phyloP scores from a whole-genome alignment of 1,284 basidiomycete species.

The Singerocomus inundabilis region DNA sequence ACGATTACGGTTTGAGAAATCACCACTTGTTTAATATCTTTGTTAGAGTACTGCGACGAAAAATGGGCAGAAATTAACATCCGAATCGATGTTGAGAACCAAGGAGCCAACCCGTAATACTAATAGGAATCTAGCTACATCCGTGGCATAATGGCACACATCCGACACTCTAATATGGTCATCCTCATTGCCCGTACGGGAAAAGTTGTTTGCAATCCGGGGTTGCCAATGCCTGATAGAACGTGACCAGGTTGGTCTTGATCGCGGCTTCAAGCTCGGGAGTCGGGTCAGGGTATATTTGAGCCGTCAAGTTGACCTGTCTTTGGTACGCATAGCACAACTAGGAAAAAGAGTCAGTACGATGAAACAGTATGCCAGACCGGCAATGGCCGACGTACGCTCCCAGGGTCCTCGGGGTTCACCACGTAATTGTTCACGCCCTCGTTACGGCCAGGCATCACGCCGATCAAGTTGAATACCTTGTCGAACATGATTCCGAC shows the following conservation, averaged over 20 bases:
- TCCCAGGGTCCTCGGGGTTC: conserved; percentile 12
- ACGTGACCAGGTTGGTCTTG: conserved; percentile 25
- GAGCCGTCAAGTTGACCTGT: conserved; percentile 24
- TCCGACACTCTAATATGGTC: not conserved
- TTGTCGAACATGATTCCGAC: not conserved
- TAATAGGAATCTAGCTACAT: not conserved
- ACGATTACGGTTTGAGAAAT: too few species aligned
- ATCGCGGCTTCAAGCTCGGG: conserved; percentile 22
- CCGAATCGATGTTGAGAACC: not conserved
- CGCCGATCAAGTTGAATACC: not conserved
- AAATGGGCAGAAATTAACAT: too few species aligned
- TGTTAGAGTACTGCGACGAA: too few species aligned
- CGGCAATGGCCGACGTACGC: conserved; percentile 8
- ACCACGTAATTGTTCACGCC: conserved; percentile 19
- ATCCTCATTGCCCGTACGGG: conserved; percentile 11
- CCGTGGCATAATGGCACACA: not conserved
- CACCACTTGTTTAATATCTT: too few species aligned
- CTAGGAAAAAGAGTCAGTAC: conserved; percentile 11
- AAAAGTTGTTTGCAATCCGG: conserved; percentile 18
- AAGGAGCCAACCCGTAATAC: not conserved
- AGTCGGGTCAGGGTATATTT: conserved; percentile 23
- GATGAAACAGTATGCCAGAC: not conserved
- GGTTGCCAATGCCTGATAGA: conserved; percentile 20
- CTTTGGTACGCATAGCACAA: conserved; percentile 20
- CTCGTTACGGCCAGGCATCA: conserved; percentile 22